phyloP scores from a whole-genome alignment of 805 yeast genomes.

The Yarrowia sp. region DNA sequence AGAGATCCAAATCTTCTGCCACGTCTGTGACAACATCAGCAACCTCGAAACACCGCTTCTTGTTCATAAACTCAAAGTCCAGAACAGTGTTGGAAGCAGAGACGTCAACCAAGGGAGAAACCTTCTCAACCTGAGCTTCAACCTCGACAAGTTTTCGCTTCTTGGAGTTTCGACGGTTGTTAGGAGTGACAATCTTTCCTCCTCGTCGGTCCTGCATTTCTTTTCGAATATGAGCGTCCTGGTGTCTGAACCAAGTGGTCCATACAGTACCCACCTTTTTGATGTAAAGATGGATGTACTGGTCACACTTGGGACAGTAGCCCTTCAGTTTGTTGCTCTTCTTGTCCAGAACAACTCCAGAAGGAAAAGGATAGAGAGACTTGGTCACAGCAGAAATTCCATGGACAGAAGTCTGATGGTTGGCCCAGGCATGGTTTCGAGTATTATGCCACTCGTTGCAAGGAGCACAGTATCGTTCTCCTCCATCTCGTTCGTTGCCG shows the following conservation, averaged over 20 bases:
- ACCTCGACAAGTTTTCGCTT: neutral
- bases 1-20: neutral
- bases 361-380: neutral
- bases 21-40: too few relatives aligned
- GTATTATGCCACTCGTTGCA: slow-evolving; percentile 8
- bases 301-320: neutral
- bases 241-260: slow-evolving; percentile 23
- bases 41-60: neutral
- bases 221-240: slow-evolving; percentile 13
- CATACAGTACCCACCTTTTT: neutral
- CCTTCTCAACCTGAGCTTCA: neutral
- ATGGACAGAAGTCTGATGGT: neutral
- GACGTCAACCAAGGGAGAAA: neutral
- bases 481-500: slow-evolving; percentile 2
- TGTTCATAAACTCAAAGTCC: neutral
- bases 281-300: neutral
- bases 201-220: slow-evolving; percentile 19
- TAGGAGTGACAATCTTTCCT: slow-evolving; percentile 11
- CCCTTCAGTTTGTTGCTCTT: slow-evolving; percentile 7
- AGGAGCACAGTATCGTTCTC: slow-evolving; percentile 12
- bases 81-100: neutral
- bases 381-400: slow-evolving; percentile 18
- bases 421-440: slow-evolving; percentile 22
- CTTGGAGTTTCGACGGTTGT: slow-evolving; percentile 5
- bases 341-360: neutral